A percentile compares a stretch with the other conserved stretches of the same genome.
These are phyloP conservation scores for Didymosphaeria variabile DNA, from an alignment of 2,329 filamentous ascomycete species.

Conservation along the genomic window DNA sequence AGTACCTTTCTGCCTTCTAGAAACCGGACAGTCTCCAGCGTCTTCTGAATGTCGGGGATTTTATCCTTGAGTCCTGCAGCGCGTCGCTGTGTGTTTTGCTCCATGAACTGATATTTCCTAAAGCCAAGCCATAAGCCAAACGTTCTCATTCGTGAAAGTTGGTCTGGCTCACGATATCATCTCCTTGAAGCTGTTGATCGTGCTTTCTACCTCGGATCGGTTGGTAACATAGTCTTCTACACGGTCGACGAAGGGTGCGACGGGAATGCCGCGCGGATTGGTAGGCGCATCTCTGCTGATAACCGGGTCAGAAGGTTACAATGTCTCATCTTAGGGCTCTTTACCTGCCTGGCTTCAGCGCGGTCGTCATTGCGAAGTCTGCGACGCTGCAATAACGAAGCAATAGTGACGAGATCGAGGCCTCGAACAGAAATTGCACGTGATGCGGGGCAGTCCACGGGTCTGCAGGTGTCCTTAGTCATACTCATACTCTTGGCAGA, in stretches of 20 bases:
- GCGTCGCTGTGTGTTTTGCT: constrained; percentile 87
- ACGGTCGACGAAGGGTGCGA: constrained; percentile 85
- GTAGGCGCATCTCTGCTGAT: constrained; percentile 61
- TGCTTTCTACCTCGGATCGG: constrained; percentile 80
- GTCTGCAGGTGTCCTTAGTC: no score
- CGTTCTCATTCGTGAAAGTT: neutral
- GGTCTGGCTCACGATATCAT: constrained; percentile 78
- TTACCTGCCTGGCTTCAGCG: constrained; percentile 37
- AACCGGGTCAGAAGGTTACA: constrained; percentile 21
- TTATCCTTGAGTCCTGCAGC: constrained; percentile 87
- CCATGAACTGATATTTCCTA: constrained; percentile 99
- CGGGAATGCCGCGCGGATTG: constrained; percentile 84
- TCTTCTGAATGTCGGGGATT: constrained; percentile 97
- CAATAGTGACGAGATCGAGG: constrained; percentile 21
- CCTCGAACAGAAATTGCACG: constrained; percentile 17
- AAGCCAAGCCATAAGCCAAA: constrained; percentile 20
- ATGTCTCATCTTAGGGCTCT: constrained; percentile 3
- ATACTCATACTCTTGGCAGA: neutral
- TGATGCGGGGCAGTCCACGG: constrained; percentile 16
- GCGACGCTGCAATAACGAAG: constrained; percentile 18
- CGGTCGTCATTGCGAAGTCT: constrained; percentile 38
- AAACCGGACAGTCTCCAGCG: constrained; percentile 88
- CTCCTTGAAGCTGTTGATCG: constrained; percentile 85
- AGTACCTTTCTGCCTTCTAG: constrained; percentile 77
- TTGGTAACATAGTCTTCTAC: constrained; percentile 88